Base-by-base conservation (phyloP, 2,329 filamentous ascomycete genomes). In the Neofusicoccum laricinum region DNA sequence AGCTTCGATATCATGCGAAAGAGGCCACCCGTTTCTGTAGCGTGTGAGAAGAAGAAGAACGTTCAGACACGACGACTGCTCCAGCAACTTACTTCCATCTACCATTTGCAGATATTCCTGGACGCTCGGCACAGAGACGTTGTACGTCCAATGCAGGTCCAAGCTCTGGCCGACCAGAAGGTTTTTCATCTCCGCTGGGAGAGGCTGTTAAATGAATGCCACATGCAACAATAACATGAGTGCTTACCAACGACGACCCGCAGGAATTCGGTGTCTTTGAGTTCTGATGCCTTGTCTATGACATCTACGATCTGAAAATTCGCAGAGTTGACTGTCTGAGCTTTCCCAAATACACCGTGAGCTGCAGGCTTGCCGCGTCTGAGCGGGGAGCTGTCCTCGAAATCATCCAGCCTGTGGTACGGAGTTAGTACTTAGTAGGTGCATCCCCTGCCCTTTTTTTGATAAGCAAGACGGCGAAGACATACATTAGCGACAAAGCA, bases 281-380 rank as follows among this genome's bases (percentile, higher is more conserved):
- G 34, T 12, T 36, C 71, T 48, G 78, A 73, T 51, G 77, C 73
- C 0, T 79, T 71, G 66, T 80, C 77, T 66, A 79, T 68, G 10
- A 79, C 78, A 4, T 79, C 70, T 63, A 83, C 81, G 66, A 81
- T 82, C 17, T 79, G 76, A 63, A 81, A 82, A 67, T 82, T 84
- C 36, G 81, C 80, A 7, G 78, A 80, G 71, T 84, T 84, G 69
- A 84, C 83, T 2, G 82, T 82, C 66, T 83, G 82, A 14, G 80
- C 77, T 4, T 73, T 76, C 49, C 82, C 82, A 68, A 81, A 84
- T 46, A 84, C 79, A 61, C 74, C 77, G 70, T 84, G 81, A 0
- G 82, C 79, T 4, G 81, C 78, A 2, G 82, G 80, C 4, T 78
- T 72, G 3, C 82, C 81, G 45, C 82, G 76, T 11, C 81, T 78